Base-by-base conservation (phyloP, 495 filamentous ascomycete genomes). In the Acidiella bohemica region DNA sequence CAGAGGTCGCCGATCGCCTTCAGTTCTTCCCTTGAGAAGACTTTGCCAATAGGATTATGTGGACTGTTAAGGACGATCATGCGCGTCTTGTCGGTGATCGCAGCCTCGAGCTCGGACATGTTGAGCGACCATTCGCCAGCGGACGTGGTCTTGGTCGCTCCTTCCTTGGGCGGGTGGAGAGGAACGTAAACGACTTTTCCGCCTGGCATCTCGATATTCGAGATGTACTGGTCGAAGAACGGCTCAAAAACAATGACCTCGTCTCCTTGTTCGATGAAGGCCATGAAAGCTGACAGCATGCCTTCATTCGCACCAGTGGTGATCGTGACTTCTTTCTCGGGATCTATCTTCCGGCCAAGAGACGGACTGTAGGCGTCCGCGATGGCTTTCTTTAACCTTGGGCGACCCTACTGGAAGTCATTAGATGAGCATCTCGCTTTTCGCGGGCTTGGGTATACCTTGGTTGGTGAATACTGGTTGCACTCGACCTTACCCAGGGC, bases 231-330 rank as follows among this genome's bases (percentile, higher is more conserved):
- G 63, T 97, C 90, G 55, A 95, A 97, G 66, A 94, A 97, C 5
- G 90, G 90, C 66, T 97, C 90, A 62, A 97, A 93, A 38, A 97
- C 73, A 29, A 97, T 93, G 36, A 95, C 92, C 59, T 97, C 90
- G 53, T 97, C 90, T 4, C 83, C 90, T 0, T 70, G 70, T 61
- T 97, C 90, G 42, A 97, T 78, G 50, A 97, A 96, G 5, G 69
- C 90, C 90, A 97, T 95, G 56, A 97, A 95, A 1, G 90, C 90
- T 51, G 80, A 84, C 27, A 97, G 71, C 64, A 51, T 46, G 67
- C 84, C 90, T 62, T 97, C 90, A 55, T 97, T 97, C 27, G 90
- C 90, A 17, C 90, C 90, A 0, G 88, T 95, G 12, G 92, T 95
- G 57, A 97, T 83, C 7, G 84, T 81, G 44, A 97, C 78, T 58